A percentile compares a stretch with the other conserved stretches of the same genome.
Evolutionary conservation across 225 moss, liverwort and hornwort genomes (phyloP).

Genomic region (Climacium dendroides): DNA sequence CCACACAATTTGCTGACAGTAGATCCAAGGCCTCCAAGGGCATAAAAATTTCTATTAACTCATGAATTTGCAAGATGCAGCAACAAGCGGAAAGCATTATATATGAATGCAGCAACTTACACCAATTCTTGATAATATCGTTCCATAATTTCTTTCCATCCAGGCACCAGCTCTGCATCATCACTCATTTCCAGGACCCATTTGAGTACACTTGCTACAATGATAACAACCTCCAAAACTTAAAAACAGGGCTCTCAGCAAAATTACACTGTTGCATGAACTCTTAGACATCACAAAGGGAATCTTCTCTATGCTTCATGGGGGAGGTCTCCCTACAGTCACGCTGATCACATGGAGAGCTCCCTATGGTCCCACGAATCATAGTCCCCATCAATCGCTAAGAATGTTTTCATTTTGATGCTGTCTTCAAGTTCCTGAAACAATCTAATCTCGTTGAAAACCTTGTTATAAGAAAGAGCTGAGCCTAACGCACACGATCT

Average conservation of each 20-base stretch:
- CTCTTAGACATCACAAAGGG: neutral
- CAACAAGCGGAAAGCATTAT: neutral
- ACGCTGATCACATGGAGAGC: neutral
- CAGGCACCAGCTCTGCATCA: conserved; percentile 35
- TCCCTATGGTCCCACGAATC: neutral
- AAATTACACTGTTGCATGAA: neutral
- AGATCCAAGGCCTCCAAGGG: neutral
- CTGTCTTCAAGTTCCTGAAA: neutral
- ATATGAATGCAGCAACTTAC: conserved; percentile 13
- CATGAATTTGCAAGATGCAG: neutral
- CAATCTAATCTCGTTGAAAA: neutral
- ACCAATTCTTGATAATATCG: conserved; percentile 35
- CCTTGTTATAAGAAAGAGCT: neutral
- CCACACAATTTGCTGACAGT: neutral
- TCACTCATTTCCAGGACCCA: neutral
- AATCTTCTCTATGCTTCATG: neutral
- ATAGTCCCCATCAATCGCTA: neutral
- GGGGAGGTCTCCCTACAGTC: neutral
- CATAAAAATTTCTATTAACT: neutral
- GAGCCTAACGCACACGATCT: neutral
- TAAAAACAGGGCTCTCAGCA: neutral
- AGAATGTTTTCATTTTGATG: neutral
- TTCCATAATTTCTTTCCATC: conserved; percentile 53
- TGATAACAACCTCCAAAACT: neutral
- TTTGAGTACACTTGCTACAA: neutral